phyloP scores from a whole-genome alignment of 2,329 filamentous ascomycete genomes.

The Aspergillus arachidicola region DNA sequence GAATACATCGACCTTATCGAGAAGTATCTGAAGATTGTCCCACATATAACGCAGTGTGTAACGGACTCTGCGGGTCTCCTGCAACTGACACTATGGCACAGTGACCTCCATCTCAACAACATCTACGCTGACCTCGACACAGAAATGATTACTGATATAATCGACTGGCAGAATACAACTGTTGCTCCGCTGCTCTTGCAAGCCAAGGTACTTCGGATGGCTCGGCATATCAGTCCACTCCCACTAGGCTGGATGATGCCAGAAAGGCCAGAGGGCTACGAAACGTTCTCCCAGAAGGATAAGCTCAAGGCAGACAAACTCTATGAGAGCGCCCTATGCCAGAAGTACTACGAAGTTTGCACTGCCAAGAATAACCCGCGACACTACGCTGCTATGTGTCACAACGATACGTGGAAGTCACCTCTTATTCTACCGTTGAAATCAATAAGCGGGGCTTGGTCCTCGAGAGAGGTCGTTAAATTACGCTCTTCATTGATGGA shows the following conservation, averaged over 20 bases:
- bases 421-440: neutral
- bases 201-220: neutral
- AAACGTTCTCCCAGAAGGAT: neutral
- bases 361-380: neutral
- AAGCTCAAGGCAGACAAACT: neutral
- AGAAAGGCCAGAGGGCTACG: neutral
- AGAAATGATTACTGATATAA: too few species aligned
- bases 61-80: too few species aligned
- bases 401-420: neutral
- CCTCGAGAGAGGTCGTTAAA: neutral
- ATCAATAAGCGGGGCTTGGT: neutral
- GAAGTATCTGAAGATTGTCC: too few species aligned
- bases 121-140: too few species aligned
- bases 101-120: too few species aligned
- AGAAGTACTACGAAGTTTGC: conserved; percentile 1
- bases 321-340: neutral
- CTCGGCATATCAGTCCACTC: neutral
- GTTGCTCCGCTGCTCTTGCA: neutral
- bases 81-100: too few species aligned
- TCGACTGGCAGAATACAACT: neutral
- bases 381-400: neutral
- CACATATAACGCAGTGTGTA: too few species aligned
- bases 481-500: neutral
- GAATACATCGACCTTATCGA: too few species aligned
- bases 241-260: neutral